These are phyloP conservation scores for Calonectria pteridis DNA, from an alignment of 2,329 filamentous ascomycete species.

Conservation along the genomic window DNA sequence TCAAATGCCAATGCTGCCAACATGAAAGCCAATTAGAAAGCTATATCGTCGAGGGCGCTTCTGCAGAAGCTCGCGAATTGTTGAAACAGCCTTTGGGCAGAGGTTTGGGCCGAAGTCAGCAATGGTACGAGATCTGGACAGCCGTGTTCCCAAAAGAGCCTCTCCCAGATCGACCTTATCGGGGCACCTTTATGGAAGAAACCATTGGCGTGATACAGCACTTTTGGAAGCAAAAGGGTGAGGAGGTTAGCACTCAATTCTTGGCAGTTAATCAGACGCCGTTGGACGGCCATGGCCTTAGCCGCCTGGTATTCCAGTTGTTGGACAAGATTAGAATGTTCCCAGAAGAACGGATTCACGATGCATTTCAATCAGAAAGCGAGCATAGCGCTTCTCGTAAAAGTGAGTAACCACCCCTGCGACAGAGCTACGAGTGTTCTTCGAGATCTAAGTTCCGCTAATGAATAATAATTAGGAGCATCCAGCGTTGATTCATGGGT, in stretches of 20 bases:
- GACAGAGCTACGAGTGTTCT: background rate
- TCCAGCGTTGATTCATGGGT: background rate
- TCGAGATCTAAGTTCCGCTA: background rate
- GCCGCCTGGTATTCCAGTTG: background rate
- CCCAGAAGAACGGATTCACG: background rate
- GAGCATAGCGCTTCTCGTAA: background rate
- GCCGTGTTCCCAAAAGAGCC: background rate
- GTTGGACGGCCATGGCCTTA: background rate
- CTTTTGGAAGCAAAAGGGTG: background rate
- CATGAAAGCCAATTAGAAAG: background rate
- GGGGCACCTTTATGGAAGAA: background rate
- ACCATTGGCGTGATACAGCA: background rate
- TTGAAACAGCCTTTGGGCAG: background rate
- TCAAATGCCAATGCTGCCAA: background rate
- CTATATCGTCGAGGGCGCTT: background rate
- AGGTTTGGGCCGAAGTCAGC: background rate
- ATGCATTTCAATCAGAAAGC: background rate
- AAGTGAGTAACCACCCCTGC: background rate
- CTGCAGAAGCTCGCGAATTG: background rate
- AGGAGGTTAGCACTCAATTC: background rate
- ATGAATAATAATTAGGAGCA: background rate
- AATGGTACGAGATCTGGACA: background rate
- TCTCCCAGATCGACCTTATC: background rate
- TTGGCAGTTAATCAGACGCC: background rate
- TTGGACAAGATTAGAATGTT: background rate